Evolutionary conservation across 176 grass and related monocot species (phyloP).

Genomic region (Zizania latifolia): DNA sequence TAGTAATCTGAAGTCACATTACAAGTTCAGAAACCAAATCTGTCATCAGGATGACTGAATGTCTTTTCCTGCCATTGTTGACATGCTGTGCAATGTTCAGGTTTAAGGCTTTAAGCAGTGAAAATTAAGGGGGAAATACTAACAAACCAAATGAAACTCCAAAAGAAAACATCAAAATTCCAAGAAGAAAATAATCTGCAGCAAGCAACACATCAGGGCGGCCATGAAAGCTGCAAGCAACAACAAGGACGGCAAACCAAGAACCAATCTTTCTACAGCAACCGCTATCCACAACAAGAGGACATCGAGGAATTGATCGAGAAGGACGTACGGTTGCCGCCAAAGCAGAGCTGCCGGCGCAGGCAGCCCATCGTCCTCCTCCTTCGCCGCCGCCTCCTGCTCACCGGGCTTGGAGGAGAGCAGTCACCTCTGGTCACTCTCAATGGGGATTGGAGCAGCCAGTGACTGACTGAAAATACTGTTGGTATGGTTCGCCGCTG

Average conservation of each 20-base stretch:
- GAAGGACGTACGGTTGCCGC: slow-evolving; percentile 20
- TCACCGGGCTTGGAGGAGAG: slow-evolving; percentile 10
- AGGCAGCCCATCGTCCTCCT: slow-evolving; percentile 6
- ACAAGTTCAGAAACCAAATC: slow-evolving; percentile 20
- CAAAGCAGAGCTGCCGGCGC: slow-evolving; percentile 27
- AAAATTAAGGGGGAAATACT: not conserved
- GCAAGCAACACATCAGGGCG: not conserved
- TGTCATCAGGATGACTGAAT: not conserved
- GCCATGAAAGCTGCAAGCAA: not conserved
- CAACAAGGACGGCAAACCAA: not conserved
- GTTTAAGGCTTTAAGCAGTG: not conserved
- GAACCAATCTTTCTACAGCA: not conserved
- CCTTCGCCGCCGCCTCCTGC: not conserved
- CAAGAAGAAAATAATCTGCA: not conserved
- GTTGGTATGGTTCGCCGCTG: not conserved
- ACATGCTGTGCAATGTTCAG: not conserved
- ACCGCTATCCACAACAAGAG: not conserved
- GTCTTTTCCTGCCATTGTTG: not conserved
- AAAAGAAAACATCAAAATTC: not conserved
- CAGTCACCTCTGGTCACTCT: not conserved
- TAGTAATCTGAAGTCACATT: not conserved
- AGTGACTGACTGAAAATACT: not conserved
- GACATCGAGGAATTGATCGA: not conserved
- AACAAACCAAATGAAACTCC: not conserved
- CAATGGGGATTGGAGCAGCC: not conserved